phyloP scores from a whole-genome alignment of 2,329 filamentous ascomycete species.

The Phialophora chinensis region DNA sequence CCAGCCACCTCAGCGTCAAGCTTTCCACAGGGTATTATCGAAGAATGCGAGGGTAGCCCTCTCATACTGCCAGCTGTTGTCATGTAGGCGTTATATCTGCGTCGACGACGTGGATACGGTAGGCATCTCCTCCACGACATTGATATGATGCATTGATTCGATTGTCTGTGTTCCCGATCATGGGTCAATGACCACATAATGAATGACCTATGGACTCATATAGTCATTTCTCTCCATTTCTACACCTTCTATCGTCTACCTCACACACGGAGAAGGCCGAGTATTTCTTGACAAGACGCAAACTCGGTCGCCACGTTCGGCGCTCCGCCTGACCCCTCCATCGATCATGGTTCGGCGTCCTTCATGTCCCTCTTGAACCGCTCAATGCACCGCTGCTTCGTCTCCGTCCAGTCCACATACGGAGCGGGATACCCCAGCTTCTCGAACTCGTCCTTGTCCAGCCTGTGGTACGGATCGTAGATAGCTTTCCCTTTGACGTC shows the following conservation, averaged over 20 bases:
- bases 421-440: slow-evolving; percentile 71
- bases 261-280: neutral
- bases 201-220: neutral
- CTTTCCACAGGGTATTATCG: neutral
- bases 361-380: slow-evolving; percentile 67
- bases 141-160: neutral
- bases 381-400: slow-evolving; percentile 67
- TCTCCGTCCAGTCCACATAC: slow-evolving; percentile 72
- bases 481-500: slow-evolving; percentile 62
- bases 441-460: slow-evolving; percentile 56
- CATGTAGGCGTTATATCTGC: neutral
- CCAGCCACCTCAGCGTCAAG: neutral
- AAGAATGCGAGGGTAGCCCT: neutral
- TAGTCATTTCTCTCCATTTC: neutral
- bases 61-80: neutral
- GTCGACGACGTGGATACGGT: neutral
- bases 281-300: neutral
- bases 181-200: neutral
- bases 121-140: neutral
- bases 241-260: neutral
- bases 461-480: slow-evolving; percentile 54
- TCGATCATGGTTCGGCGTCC: slow-evolving; percentile 46
- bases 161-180: neutral
- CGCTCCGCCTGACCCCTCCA: neutral
- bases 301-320: neutral